phyloP scores from a whole-genome alignment of 768 basidiomycete species.

The Tricholoma sp. region DNA sequence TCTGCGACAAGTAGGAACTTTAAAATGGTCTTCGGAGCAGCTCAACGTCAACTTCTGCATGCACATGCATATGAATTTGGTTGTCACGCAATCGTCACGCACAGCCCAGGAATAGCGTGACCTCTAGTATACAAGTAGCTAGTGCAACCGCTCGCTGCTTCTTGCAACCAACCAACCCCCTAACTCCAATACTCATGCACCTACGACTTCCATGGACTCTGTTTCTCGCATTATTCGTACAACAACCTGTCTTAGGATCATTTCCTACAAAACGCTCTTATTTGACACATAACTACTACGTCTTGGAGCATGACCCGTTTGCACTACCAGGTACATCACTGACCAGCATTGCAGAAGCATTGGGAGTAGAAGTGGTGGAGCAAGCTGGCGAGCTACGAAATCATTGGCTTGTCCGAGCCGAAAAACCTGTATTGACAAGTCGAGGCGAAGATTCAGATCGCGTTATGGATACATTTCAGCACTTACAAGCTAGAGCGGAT shows the following conservation, averaged over 20 bases:
- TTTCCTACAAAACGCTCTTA: constrained; percentile 50
- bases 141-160: too few relatives aligned
- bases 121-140: too few relatives aligned
- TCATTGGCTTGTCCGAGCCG: constrained; percentile 76
- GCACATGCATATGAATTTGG: too few relatives aligned
- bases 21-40: too few relatives aligned
- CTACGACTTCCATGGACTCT: constrained; percentile 28
- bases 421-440: constrained; percentile 30
- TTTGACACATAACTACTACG: constrained; percentile 75
- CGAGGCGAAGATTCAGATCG: constrained; percentile 37
- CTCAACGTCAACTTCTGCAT: too few relatives aligned
- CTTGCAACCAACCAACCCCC: not conserved
- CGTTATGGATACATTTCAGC: constrained; percentile 45
- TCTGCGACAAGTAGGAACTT: too few relatives aligned
- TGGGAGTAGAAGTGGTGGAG: constrained; percentile 85
- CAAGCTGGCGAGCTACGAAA: constrained; percentile 78
- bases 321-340: constrained; percentile 39
- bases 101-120: too few relatives aligned
- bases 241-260: constrained; percentile 24
- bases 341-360: constrained; percentile 60
- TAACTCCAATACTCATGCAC: not conserved
- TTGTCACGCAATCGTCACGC: not conserved
- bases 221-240: constrained; percentile 25
- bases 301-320: constrained; percentile 58
- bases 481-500: constrained; percentile 32